A percentile compares a stretch with the other conserved stretches of the same genome.
Conservation (phyloP, 805 yeast genomes). For the Candida suzukii region DNA sequence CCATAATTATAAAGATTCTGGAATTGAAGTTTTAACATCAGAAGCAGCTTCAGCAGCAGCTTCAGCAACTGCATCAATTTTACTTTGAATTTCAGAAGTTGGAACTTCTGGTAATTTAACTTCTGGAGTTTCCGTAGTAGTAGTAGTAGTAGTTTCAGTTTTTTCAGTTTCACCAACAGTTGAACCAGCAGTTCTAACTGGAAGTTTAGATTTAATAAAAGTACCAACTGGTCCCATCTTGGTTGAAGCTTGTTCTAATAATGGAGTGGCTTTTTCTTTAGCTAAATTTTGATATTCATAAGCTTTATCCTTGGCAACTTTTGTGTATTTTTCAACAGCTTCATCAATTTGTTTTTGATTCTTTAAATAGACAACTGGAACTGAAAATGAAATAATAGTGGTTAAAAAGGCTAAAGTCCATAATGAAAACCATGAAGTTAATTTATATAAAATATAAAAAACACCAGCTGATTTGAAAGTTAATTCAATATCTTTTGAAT, state of each 20-base stretch:
- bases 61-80: constrained; percentile 3
- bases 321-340: constrained; percentile 39
- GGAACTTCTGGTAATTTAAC: neutral
- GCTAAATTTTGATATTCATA: constrained; percentile 32
- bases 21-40: neutral
- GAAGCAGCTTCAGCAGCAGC: neutral
- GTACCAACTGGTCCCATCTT: constrained; percentile 63
- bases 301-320: constrained; percentile 44
- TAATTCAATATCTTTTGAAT: constrained; percentile 62
- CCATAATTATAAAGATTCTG: neutral
- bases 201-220: constrained; percentile 49
- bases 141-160: constrained; percentile 2
- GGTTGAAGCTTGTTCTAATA: constrained; percentile 46
- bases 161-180: constrained; percentile 40
- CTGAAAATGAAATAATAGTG: constrained; percentile 59
- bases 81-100: neutral
- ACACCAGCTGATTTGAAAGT: constrained; percentile 68
- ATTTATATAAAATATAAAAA: constrained; percentile 57
- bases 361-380: constrained; percentile 66
- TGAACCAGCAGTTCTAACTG: constrained; percentile 64
- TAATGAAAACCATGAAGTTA: constrained; percentile 71
- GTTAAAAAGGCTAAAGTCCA: constrained; percentile 56
- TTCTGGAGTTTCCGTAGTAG: neutral
- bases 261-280: constrained; percentile 45
- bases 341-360: constrained; percentile 76